Percentiles rank a stretch among this genome's conserved stretches.
Conservation (phyloP, 1,284 basidiomycete genomes). For the Trichosporon sp. region DNA sequence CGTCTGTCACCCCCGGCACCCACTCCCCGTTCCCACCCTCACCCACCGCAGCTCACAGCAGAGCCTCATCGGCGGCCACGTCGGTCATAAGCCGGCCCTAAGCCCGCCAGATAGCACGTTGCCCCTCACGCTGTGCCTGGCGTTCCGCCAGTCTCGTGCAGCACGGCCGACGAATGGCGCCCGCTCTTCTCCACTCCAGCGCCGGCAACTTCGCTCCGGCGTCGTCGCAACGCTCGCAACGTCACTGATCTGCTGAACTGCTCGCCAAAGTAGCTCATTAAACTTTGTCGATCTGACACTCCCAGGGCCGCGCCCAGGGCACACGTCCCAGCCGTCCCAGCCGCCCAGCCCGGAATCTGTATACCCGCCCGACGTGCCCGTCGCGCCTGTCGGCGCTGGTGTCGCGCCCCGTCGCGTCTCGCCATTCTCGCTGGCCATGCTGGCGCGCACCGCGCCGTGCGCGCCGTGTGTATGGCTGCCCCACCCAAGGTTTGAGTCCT, state of each 20-base stretch:
- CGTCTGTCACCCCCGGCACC: not conserved
- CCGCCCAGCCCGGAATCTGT: not conserved
- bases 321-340: not conserved
- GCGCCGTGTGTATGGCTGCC: not conserved
- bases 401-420: not conserved
- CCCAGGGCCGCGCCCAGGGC: not conserved
- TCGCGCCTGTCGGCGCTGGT: not conserved
- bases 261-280: not conserved
- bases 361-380: not conserved
- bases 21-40: not conserved
- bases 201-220: not conserved
- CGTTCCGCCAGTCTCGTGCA: not conserved
- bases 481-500: not conserved
- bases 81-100: not conserved
- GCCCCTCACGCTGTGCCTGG: not conserved
- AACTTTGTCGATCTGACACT: conserved; percentile 1
- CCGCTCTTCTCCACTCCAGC: not conserved
- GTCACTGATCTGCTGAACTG: not conserved
- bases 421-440: not conserved
- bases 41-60: not conserved
- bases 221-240: not conserved
- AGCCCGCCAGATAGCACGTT: not conserved
- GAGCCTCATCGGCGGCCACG: not conserved
- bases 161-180: not conserved
- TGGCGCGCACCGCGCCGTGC: not conserved